Percentiles rank a stretch among this genome's conserved stretches.
These are phyloP conservation scores for Silene noctiflora DNA, from an alignment of 179 eudicot genomes.

Conservation along the genomic window DNA sequence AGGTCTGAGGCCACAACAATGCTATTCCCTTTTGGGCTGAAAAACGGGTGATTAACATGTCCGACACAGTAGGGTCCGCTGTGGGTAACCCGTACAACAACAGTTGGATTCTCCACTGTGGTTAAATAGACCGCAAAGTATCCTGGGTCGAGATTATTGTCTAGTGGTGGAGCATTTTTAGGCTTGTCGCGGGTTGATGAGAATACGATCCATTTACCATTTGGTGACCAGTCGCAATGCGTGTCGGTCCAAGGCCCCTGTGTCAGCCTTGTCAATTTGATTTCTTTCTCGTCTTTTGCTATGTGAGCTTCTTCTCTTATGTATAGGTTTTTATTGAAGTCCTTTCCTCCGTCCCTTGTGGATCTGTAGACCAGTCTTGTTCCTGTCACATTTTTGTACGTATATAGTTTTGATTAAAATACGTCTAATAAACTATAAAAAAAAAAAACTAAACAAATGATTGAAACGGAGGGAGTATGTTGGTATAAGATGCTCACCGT, in stretches of 20 bases:
- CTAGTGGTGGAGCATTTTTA: neutral
- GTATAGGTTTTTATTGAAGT: neutral
- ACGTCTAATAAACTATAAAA: no score
- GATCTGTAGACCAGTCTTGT: slow-evolving; percentile 6
- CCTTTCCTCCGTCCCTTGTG: neutral
- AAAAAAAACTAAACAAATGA: no score
- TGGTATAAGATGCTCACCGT: neutral
- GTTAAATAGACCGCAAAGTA: slow-evolving; percentile 3
- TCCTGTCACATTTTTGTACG: neutral
- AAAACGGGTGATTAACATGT: slow-evolving; percentile 14
- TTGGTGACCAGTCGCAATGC: slow-evolving; percentile 11
- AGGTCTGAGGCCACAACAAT: slow-evolving; percentile 1
- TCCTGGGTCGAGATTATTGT: slow-evolving; percentile 9
- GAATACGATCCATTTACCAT: slow-evolving; percentile 12
- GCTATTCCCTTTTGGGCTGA: neutral
- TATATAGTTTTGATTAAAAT: no score
- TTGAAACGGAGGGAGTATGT: no score
- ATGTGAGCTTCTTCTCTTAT: neutral
- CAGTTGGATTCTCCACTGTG: neutral
- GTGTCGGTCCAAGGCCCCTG: neutral
- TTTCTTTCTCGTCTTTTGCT: neutral
- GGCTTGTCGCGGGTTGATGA: slow-evolving; percentile 10
- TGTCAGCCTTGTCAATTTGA: neutral
- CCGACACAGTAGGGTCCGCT: neutral
- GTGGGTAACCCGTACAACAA: neutral